A percentile compares a stretch with the other conserved stretches of the same genome.
phyloP scores from a whole-genome alignment of 2,329 filamentous ascomycete genomes.

The Bipolaris gigantea region DNA sequence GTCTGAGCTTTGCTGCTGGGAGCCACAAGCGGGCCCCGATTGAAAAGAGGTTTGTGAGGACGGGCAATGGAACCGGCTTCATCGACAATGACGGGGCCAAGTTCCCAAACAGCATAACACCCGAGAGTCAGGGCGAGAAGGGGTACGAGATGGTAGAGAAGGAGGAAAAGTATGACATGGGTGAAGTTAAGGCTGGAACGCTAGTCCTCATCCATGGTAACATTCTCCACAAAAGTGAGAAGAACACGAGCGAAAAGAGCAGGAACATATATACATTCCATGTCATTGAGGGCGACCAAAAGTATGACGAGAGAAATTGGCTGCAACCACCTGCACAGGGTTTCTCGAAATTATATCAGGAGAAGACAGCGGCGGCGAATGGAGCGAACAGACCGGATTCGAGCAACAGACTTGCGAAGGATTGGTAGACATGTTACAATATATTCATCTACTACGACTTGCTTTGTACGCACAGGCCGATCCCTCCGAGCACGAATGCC shows the following conservation, averaged over 20 bases:
- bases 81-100: conserved; percentile 65
- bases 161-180: conserved; percentile 68
- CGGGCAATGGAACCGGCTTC: conserved; percentile 50
- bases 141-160: conserved; percentile 34
- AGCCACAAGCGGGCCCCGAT: conserved; percentile 76
- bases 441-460: conserved; percentile 37
- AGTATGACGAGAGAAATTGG: conserved; percentile 90
- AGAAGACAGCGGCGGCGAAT: conserved; percentile 1
- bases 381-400: neutral
- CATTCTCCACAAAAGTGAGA: conserved; percentile 92
- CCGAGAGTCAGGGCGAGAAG: conserved; percentile 45
- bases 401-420: conserved; percentile 15
- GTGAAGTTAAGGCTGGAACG: conserved; percentile 87
- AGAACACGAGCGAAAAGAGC: conserved; percentile 81
- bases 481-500: conserved; percentile 75
- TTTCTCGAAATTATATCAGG: conserved; percentile 68
- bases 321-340: conserved; percentile 79
- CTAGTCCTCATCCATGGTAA: conserved; percentile 96
- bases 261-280: conserved; percentile 98
- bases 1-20: conserved; percentile 81
- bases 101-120: conserved; percentile 58
- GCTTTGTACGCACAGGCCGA: conserved; percentile 76
- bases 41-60: conserved; percentile 73
- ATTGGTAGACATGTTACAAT: conserved; percentile 17
- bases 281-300: conserved; percentile 79